Base-by-base conservation (phyloP, 176 grass and related monocot genomes). In the Canna indica region DNA sequence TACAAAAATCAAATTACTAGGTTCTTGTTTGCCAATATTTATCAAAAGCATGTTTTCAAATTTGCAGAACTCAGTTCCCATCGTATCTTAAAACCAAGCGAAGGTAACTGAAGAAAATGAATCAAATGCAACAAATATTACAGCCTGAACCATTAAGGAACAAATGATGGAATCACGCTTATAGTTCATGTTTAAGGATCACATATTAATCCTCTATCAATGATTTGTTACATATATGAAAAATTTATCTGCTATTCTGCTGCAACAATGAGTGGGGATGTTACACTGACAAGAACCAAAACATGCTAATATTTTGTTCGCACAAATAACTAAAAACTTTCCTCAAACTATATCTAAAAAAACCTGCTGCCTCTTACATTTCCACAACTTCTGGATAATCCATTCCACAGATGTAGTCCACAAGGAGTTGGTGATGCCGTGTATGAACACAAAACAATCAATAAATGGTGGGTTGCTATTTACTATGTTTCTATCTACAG, bases 401-500 rank as follows among this genome's bases (percentile, higher is more conserved):
- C 35, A 65, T 47, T 41, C 26, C 13, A 58, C 36, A 50, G 47
- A 22, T 26, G 60, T 35, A 50, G 45, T 32, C 46, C 60, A 27
- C 59, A 69, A 70, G 76, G 70, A 48, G 54, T 62, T 63, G 5
- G 42, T 12, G 76, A 47, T 63, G 33, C 68, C 39, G n/a, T 27
- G 54, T 91, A 88, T 88, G 72, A 76, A 91, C 68, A 76, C 29
- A 41, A 91, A 91, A 81, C 77, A 91, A 91, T 88, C 67, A 83
- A 91, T 56, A 91, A 91, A 91, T 91, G 71, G 67, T 78, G 84
- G 73, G 71, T 56, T 78, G 81, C 82, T 99, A 99, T 96, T 87
- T 99, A 99, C 90, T 80, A 73, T 67, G 63, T 72, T 88, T 84
- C 75, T 94, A 99, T 99, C 82, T 99, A 94, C 90, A 94, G 38